These are phyloP conservation scores for Talaromyces atroroseus DNA, from an alignment of 2,329 filamentous ascomycete species.

Conservation along the genomic window DNA sequence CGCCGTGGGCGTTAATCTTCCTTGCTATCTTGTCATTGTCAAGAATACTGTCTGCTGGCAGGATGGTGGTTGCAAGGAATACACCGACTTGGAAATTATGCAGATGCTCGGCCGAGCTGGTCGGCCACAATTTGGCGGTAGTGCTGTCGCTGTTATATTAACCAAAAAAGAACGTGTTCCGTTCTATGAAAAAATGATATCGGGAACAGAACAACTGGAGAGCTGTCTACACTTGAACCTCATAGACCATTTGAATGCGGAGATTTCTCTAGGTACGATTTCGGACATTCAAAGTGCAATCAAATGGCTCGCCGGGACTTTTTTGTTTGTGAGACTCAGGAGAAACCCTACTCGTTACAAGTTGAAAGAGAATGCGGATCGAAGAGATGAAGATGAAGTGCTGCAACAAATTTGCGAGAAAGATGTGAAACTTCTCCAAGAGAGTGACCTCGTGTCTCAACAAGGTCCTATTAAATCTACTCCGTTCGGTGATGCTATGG, in stretches of 20 bases:
- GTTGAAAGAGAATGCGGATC: constrained; percentile 50
- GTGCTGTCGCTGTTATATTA: constrained; percentile 72
- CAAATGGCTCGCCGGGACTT: constrained; percentile 70
- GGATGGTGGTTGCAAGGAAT: constrained; percentile 59
- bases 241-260: constrained; percentile 78
- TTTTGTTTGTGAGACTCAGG: constrained; percentile 68
- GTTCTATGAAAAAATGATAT: constrained; percentile 68
- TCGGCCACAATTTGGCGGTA: constrained; percentile 74
- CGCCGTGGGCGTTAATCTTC: constrained; percentile 76
- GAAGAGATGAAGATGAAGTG: constrained; percentile 54
- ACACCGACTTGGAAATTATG: constrained; percentile 78
- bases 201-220: constrained; percentile 67
- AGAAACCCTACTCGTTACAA: constrained; percentile 68
- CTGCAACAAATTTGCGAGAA: constrained; percentile 66
- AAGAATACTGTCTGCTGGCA: constrained; percentile 70
- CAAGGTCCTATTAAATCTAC: constrained; percentile 55
- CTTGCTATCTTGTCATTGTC: constrained; percentile 75
- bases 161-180: constrained; percentile 60
- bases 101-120: constrained; percentile 86
- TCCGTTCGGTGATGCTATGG: constrained; percentile 74
- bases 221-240: constrained; percentile 74
- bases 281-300: constrained; percentile 59
- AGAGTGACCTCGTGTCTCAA: constrained; percentile 52
- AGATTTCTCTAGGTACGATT: constrained; percentile 72
- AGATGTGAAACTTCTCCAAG: constrained; percentile 60